Percentiles rank a stretch among this genome's conserved stretches.
These are phyloP conservation scores for Elsinoe batatas DNA, from an alignment of 2,329 filamentous ascomycete genomes.

Conservation along the genomic window DNA sequence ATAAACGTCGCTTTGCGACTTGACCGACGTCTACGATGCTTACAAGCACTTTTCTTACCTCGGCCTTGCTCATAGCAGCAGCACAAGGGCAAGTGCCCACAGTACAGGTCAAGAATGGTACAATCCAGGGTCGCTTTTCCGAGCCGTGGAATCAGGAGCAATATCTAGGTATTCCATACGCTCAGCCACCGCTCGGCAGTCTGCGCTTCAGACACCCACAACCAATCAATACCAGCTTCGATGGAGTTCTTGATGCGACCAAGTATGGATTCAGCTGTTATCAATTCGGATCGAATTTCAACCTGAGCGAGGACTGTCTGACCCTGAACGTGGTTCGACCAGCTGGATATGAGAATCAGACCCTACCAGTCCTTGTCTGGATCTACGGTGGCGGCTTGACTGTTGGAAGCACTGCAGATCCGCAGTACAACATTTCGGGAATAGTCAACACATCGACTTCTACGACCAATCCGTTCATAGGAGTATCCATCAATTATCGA, in stretches of 20 bases:
- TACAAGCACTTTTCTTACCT: not conserved
- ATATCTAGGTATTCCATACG: conserved; percentile 36
- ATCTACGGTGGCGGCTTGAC: conserved; percentile 18
- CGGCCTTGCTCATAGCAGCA: not conserved
- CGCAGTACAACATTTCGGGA: conserved; percentile 18
- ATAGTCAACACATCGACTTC: conserved; percentile 35
- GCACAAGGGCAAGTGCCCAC: conserved; percentile 20
- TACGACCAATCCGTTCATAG: conserved; percentile 45
- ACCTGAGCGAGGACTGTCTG: conserved; percentile 42
- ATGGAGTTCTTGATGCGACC: conserved; percentile 30
- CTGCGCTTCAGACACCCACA: conserved; percentile 27
- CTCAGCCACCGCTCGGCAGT: conserved; percentile 27
- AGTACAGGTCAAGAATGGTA: conserved; percentile 35
- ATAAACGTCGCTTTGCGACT: not conserved
- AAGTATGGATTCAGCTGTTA: conserved; percentile 39
- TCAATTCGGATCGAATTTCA: conserved; percentile 34
- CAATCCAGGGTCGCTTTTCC: conserved; percentile 31
- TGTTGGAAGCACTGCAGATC: conserved; percentile 17
- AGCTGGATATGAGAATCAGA: conserved; percentile 18
- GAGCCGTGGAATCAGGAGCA: conserved; percentile 36
- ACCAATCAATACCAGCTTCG: conserved; percentile 30
- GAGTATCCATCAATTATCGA: conserved; percentile 46
- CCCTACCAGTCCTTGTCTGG: conserved; percentile 17
- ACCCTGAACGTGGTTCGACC: conserved; percentile 27
- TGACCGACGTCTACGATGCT: not conserved